Base-by-base conservation (phyloP, 305 asterid genomes). In the Plantago rigida region DNA sequence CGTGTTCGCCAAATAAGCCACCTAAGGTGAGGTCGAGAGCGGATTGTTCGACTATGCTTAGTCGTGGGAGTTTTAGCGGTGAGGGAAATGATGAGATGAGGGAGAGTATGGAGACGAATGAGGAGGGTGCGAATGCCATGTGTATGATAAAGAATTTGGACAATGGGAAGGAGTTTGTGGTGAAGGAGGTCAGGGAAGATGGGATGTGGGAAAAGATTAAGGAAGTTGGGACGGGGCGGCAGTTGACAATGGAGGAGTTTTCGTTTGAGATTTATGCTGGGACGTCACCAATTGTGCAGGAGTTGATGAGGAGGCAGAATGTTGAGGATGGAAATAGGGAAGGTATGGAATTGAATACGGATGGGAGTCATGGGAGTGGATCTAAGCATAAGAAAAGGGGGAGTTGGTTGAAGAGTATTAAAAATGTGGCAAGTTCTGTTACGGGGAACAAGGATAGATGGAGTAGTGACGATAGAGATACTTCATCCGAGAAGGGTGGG, bases 281-380 rank as follows among this genome's bases (percentile, higher is more conserved):
- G 73, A 87, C 96, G 42, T 93, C 99, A 2, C 99, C 99, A 0
- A 89, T 93, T 46, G 96, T 93, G 31, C 99, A 89, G 70, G 99
- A 89, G 65, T 68, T 93, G 74, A 89, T 93, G 99, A 85, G 99
- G 79, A 73, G 99, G 70, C 97, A 87, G 78, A 82, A 83, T 77
- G 85, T 87, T 59, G 97, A 86, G 74, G 87, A 87, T 60, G 84
- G 91, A 59, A 83, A 72, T 69, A 76, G 72, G 74, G 94, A 81
- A 61, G 71, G 74, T 59, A 60, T 59, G 67, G 84, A 77, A 71
- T 65, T 66, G 26, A 78, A 79, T 65, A 66, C 71, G 13, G 82
- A 83, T 71, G 87, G 83, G 65, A 76, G 71, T 64, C 72, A 67
- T 49, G 94, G 82, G 56, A 64, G 69, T 61, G 86, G 81, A 68